These are phyloP conservation scores for Leptomonas pyrrhocoris DNA, from an alignment of 208 protist species.

Conservation along the genomic window DNA sequence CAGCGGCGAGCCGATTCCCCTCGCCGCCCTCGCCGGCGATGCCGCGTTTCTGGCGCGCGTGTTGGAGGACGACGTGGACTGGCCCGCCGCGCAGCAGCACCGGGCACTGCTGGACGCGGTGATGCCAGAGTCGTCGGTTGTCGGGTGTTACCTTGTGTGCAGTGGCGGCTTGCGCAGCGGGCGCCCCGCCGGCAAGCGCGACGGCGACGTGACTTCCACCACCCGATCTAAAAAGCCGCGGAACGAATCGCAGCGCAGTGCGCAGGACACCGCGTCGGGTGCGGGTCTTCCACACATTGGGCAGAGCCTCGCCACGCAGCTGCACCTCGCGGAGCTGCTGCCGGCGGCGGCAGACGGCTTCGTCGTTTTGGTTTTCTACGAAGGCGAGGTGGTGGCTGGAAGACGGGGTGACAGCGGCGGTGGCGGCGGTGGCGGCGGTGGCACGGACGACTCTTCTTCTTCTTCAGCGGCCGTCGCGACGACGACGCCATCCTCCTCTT, in stretches of 20 bases:
- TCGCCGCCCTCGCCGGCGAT: not conserved
- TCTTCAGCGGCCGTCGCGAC: too few species aligned
- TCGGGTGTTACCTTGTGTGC: conserved; percentile 76
- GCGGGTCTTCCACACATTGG: conserved; percentile 12
- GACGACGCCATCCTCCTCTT: too few species aligned
- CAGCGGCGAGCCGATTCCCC: not conserved
- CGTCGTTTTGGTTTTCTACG: conserved; percentile 23
- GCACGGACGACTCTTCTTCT: too few species aligned
- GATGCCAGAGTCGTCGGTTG: conserved; percentile 48
- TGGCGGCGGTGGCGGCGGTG: not conserved
- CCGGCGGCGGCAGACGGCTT: conserved; percentile 6
- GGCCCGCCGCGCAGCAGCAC: conserved; percentile 36
- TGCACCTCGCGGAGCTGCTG: conserved; percentile 10
- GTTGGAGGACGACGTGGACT: conserved; percentile 38
- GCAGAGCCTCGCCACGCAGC: conserved; percentile 15
- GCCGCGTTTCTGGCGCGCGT: not conserved
- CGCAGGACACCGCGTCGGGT: not conserved
- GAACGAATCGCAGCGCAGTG: not conserved
- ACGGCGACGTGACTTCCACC: not conserved
- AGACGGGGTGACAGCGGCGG: not conserved
- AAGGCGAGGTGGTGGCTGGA: conserved; percentile 13
- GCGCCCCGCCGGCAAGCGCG: not conserved
- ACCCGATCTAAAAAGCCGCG: conserved; percentile 1
- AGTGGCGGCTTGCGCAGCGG: too few species aligned
- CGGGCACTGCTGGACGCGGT: conserved; percentile 50